A percentile compares a stretch with the other conserved stretches of the same genome.
Evolutionary conservation across 495 filamentous ascomycete genomes (phyloP).

Genomic region (Podospora sp.): DNA sequence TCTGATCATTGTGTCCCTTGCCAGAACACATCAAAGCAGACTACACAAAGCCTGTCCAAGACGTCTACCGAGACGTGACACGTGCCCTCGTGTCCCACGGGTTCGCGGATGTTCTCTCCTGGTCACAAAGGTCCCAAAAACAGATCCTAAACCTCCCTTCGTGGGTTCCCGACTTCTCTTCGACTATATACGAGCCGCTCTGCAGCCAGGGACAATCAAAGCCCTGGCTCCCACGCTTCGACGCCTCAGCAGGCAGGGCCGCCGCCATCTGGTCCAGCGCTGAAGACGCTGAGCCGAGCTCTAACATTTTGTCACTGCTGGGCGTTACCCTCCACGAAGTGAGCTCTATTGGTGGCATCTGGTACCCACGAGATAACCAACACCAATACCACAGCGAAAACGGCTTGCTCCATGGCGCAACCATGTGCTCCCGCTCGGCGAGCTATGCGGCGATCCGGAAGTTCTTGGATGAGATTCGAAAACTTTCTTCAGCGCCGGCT

Average conservation of each 20-base stretch:
- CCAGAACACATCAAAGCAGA: background rate
- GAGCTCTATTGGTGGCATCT: background rate
- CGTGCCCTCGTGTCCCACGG: background rate
- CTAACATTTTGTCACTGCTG: background rate
- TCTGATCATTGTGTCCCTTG: background rate
- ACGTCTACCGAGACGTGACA: background rate
- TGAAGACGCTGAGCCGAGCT: background rate
- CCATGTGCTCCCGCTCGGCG: background rate
- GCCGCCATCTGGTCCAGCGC: background rate
- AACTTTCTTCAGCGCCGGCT: background rate
- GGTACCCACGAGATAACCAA: background rate
- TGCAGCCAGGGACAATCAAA: background rate
- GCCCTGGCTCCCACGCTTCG: background rate
- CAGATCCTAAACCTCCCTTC: background rate
- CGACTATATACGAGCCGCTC: background rate
- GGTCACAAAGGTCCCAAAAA: background rate
- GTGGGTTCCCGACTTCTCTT: background rate
- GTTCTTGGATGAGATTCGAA: background rate
- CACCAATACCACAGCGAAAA: background rate
- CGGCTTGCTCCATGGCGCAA: background rate
- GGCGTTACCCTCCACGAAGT: background rate
- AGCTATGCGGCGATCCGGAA: background rate
- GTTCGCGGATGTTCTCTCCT: background rate
- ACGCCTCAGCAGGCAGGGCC: background rate
- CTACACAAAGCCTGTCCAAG: slow-evolving; percentile 3